phyloP scores from a whole-genome alignment of 768 basidiomycete genomes.

The Podaxis sp. region DNA sequence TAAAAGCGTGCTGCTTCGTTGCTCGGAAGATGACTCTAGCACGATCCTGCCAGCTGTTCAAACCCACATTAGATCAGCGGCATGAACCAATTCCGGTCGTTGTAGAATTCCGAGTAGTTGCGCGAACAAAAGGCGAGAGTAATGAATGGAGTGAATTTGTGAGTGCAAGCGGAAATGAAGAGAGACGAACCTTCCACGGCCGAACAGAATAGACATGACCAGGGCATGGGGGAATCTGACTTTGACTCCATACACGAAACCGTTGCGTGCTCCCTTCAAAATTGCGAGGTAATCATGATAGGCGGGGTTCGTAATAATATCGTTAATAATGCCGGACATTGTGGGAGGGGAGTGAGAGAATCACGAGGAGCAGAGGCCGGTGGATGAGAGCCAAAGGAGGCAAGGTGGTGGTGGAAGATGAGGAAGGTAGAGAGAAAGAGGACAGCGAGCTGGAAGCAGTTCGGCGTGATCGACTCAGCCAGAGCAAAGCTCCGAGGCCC shows the following conservation, averaged over 20 bases:
- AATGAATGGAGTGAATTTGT: slow-evolving; percentile 12
- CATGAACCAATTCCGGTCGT: background rate
- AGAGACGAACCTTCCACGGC: slow-evolving; percentile 78
- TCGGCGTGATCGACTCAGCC: background rate
- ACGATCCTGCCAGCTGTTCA: slow-evolving; percentile 68
- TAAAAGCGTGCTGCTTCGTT: slow-evolving; percentile 88
- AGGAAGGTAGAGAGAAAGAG: slow-evolving; percentile 4
- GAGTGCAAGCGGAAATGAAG: slow-evolving; percentile 7
- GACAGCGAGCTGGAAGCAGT: slow-evolving; percentile 17
- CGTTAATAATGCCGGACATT: slow-evolving; percentile 30
- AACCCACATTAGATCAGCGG: background rate
- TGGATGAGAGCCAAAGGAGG: slow-evolving; percentile 9
- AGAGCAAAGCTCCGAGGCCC: background rate
- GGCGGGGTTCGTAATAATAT: slow-evolving; percentile 64
- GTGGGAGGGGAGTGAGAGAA: background rate
- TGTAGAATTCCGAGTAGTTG: background rate
- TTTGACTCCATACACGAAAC: slow-evolving; percentile 87
- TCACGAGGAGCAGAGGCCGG: slow-evolving; percentile 7
- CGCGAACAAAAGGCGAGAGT: background rate
- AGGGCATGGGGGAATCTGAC: slow-evolving; percentile 95
- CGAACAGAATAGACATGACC: slow-evolving; percentile 94
- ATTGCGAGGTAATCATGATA: slow-evolving; percentile 92
- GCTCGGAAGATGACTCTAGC: slow-evolving; percentile 70
- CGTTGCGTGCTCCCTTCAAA: slow-evolving; percentile 91
- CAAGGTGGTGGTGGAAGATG: slow-evolving; percentile 7